Evolutionary conservation across 148 eudicot species (phyloP).

Genomic region (Linanthus parryae): DNA sequence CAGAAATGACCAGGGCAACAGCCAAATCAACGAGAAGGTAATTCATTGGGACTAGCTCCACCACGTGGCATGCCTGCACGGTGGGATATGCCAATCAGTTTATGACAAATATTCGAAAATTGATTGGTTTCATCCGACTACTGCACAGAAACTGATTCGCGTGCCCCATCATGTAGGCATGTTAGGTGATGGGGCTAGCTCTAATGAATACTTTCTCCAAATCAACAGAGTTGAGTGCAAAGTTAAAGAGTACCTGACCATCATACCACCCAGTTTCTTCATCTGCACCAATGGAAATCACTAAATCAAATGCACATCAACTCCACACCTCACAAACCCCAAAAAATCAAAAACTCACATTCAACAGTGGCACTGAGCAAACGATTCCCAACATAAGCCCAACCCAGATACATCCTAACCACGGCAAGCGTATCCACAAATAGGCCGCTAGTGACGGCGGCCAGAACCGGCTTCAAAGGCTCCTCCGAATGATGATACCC

Average conservation of each 20-base stretch:
- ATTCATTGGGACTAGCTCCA: too few species aligned
- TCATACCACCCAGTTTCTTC: constrained; percentile 99
- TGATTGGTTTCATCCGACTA: too few species aligned
- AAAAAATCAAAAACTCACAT: constrained; percentile 31
- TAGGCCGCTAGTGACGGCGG: constrained; percentile 54
- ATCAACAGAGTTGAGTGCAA: too few species aligned
- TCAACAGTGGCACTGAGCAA: constrained; percentile 96
- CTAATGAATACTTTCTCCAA: too few species aligned
- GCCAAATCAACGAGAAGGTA: too few species aligned
- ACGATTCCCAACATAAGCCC: constrained; percentile 98
- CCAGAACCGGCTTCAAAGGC: constrained; percentile 47
- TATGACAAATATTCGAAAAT: too few species aligned
- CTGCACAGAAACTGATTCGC: too few species aligned
- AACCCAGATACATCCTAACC: constrained; percentile 91
- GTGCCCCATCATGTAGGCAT: too few species aligned
- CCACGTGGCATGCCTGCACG: too few species aligned
- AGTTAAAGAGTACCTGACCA: constrained; percentile 66
- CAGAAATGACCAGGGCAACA: too few species aligned
- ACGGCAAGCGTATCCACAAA: constrained; percentile 65
- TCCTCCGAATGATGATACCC: constrained; percentile 49
- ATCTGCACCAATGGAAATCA: constrained; percentile 36
- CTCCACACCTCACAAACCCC: constrained; percentile 3
- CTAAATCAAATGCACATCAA: not conserved
- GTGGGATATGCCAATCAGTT: too few species aligned
- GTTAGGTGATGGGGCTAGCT: too few species aligned